phyloP scores from a whole-genome alignment of 495 filamentous ascomycete genomes.

The Tuber umbilicatum region DNA sequence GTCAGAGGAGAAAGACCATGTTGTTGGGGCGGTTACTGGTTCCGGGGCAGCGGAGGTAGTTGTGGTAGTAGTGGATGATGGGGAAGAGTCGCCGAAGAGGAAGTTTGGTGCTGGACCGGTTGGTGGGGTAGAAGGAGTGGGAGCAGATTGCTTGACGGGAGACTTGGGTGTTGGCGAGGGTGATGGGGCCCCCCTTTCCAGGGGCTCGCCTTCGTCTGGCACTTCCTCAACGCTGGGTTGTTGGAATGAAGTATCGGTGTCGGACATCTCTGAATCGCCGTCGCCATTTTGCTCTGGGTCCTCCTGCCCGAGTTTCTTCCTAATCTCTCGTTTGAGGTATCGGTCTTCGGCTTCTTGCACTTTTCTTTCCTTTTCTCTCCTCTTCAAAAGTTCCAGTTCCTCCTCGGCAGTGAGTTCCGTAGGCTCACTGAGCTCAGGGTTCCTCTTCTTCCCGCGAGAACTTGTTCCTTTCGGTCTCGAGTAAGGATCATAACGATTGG shows the following conservation, averaged over 20 bases:
- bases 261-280: slow-evolving; percentile 36
- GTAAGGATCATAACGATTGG: slow-evolving; percentile 35
- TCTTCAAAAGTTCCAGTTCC: slow-evolving; percentile 32
- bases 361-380: slow-evolving; percentile 34
- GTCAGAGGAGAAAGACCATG: slow-evolving; percentile 35
- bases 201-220: slow-evolving; percentile 14
- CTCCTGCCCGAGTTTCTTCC: slow-evolving; percentile 22
- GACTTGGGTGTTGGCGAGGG: slow-evolving; percentile 32
- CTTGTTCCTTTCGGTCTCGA: slow-evolving; percentile 10
- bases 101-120: slow-evolving; percentile 22
- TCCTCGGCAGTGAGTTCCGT: slow-evolving; percentile 37
- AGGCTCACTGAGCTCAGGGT: slow-evolving; percentile 17
- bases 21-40: background rate
- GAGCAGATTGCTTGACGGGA: slow-evolving; percentile 21
- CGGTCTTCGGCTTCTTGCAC: slow-evolving; percentile 36
- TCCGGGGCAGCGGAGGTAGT: slow-evolving; percentile 9
- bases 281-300: slow-evolving; percentile 12
- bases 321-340: slow-evolving; percentile 33
- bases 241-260: slow-evolving; percentile 25
- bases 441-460: slow-evolving; percentile 12
- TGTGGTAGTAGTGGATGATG: slow-evolving; percentile 12
- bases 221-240: slow-evolving; percentile 24
- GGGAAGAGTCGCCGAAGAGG: slow-evolving; percentile 24
- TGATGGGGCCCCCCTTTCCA: slow-evolving; percentile 18
- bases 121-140: slow-evolving; percentile 15